Evolutionary conservation across 176 grass and related monocot genomes (phyloP).

Genomic region (Hyparrhenia diplandra): DNA sequence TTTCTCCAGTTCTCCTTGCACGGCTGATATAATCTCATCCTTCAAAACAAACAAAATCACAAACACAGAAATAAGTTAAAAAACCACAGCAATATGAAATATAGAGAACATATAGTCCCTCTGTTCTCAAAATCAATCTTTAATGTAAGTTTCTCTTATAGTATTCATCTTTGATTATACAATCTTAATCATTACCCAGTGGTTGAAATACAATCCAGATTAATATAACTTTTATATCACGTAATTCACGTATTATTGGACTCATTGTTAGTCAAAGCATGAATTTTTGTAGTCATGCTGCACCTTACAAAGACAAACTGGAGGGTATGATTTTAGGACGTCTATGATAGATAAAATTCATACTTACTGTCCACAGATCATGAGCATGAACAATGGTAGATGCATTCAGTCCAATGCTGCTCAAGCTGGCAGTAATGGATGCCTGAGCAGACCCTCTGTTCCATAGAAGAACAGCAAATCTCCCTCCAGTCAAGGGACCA

Average conservation of each 20-base stretch:
- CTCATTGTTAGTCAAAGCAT: background rate
- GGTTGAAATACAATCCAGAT: background rate
- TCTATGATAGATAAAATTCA: constrained; percentile 21
- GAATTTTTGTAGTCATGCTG: background rate
- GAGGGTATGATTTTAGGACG: background rate
- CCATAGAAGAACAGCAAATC: constrained; percentile 49
- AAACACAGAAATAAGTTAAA: background rate
- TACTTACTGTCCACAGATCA: constrained; percentile 50
- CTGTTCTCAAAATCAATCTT: background rate
- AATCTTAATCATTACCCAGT: background rate
- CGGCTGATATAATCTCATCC: constrained; percentile 11
- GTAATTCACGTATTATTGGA: background rate
- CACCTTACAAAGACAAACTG: background rate
- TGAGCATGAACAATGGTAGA: constrained; percentile 36
- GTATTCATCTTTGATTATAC: background rate
- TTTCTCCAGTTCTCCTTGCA: constrained; percentile 9
- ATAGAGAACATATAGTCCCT: background rate
- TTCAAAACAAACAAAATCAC: constrained; percentile 19
- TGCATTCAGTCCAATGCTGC: constrained; percentile 30
- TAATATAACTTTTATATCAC: background rate
- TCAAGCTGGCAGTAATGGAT: constrained; percentile 27
- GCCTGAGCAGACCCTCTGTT: constrained; percentile 33
- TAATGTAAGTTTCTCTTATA: background rate
- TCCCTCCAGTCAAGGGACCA: constrained; percentile 33
- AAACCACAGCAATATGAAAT: background rate